phyloP scores from a whole-genome alignment of 2,329 filamentous ascomycete species.

The Colletotrichum tropicicola region DNA sequence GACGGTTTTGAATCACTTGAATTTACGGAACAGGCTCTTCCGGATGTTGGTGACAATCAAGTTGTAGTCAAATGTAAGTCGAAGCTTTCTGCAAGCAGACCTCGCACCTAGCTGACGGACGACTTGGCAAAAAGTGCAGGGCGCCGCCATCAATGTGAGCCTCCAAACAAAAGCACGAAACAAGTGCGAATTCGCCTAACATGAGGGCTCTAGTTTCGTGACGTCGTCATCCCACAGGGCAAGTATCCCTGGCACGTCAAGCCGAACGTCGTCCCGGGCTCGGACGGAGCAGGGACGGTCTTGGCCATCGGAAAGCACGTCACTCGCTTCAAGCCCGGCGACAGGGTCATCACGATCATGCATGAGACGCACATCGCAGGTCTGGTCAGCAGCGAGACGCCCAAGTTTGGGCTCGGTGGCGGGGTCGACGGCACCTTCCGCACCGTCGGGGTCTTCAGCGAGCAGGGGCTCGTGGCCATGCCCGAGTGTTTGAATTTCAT shows the following conservation, averaged over 20 bases:
- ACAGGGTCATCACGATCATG: slow-evolving; percentile 54
- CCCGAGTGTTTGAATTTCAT: slow-evolving; percentile 60
- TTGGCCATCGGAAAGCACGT: slow-evolving; percentile 57
- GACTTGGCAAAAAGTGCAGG: slow-evolving; percentile 33
- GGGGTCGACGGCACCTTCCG: slow-evolving; percentile 42
- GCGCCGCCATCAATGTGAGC: slow-evolving; percentile 17
- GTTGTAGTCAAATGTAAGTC: slow-evolving; percentile 34
- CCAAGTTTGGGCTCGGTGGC: slow-evolving; percentile 46
- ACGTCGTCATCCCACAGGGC: slow-evolving; percentile 39
- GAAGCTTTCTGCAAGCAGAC: slow-evolving; percentile 47
- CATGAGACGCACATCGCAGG: slow-evolving; percentile 44
- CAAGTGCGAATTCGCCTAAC: background rate
- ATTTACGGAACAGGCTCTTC: background rate
- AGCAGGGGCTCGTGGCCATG: slow-evolving; percentile 68
- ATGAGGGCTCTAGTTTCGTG: slow-evolving; percentile 1
- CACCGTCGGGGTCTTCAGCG: slow-evolving; percentile 39
- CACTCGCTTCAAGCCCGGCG: slow-evolving; percentile 57
- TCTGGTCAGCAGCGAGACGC: slow-evolving; percentile 40
- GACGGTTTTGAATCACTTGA: slow-evolving; percentile 7
- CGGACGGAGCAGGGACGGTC: slow-evolving; percentile 62
- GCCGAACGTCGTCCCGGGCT: slow-evolving; percentile 41
- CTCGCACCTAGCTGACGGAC: background rate
- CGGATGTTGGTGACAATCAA: slow-evolving; percentile 19
- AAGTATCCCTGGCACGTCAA: slow-evolving; percentile 37
- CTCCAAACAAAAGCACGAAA: background rate